Evolutionary conservation across 2,329 filamentous ascomycete genomes (phyloP).

Genomic region (Verticillium nonalfalfae): DNA sequence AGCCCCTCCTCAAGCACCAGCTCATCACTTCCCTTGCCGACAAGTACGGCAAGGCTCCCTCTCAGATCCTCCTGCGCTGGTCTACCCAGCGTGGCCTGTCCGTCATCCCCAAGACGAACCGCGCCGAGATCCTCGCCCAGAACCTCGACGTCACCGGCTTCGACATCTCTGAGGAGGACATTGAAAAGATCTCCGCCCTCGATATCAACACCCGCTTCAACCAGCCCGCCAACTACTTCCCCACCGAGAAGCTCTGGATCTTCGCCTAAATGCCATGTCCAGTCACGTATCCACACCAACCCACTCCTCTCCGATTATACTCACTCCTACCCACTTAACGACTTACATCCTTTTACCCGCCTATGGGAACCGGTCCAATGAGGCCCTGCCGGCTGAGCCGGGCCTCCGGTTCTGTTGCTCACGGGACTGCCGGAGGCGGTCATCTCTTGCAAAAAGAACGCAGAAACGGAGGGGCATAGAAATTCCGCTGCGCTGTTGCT

Average conservation of each 20-base stretch:
- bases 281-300: neutral
- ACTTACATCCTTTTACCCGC: neutral
- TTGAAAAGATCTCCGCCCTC: constrained; percentile 59
- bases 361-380: neutral
- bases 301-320: neutral
- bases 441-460: neutral
- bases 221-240: constrained; percentile 62
- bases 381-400: neutral
- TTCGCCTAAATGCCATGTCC: constrained; percentile 37
- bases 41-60: constrained; percentile 66
- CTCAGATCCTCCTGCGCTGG: constrained; percentile 82
- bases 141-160: constrained; percentile 64
- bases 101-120: constrained; percentile 74
- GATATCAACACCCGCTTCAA: constrained; percentile 69
- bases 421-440: neutral
- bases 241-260: constrained; percentile 50
- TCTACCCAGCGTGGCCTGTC: constrained; percentile 75
- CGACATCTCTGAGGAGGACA: constrained; percentile 58
- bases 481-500: neutral
- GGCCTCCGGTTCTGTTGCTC: neutral
- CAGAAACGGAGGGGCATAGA: neutral
- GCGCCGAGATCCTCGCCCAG: constrained; percentile 44
- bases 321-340: neutral
- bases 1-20: constrained; percentile 65
- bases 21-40: constrained; percentile 58